Base-by-base conservation (phyloP, 2,329 filamentous ascomycete species). In the Dendrostoma leiphaemia region DNA sequence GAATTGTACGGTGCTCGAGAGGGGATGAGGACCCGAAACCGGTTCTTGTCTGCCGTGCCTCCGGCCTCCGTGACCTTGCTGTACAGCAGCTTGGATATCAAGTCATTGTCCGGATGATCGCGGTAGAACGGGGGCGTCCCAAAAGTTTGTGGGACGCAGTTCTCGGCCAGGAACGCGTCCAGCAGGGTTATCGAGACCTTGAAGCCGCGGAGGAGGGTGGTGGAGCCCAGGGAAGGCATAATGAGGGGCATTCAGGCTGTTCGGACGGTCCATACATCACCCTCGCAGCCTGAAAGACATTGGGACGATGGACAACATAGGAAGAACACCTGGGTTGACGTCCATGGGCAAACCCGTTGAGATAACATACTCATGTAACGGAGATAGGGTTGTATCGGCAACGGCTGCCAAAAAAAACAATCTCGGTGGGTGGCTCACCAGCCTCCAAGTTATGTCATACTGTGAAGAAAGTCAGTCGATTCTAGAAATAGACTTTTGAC, bases 111-210 rank as follows among this genome's bases (percentile, higher is more conserved):
- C 12, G 51, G 51, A 37, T 53, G 44, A 19, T 43, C 17, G 17
- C 40, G 8, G 51, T 53, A 48, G 45, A 48, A 48, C 6, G 51
- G 51, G 17, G 45, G 44, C 6, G 40, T 13, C 26, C 51, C 51
- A 15, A 41, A 48, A 13, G 51, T 53, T 35, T 53, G 35, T 28
- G 46, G 43, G n/a, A 55, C 23, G 28, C 21, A 31, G 5, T 51
- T 48, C n/a, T 34, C 53, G 6, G 6, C 29, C 3, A 45, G 34
- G 41, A 51, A 54, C n/a, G 24, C 26, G 17, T 35, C 53, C n/a
- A 47, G 35, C 10, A 43, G 6, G 7, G 53, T n/a, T 13, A 47
- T 35, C 6, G 40, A 38, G 29, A 47, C 47, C 34, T 55, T 46
- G 23, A 55, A 45, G 19, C 41, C 53, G 17, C 28, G 41, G 4